A percentile compares a stretch with the other conserved stretches of the same genome.
phyloP scores from a whole-genome alignment of 2,329 filamentous ascomycete genomes.

The Alternaria solani region DNA sequence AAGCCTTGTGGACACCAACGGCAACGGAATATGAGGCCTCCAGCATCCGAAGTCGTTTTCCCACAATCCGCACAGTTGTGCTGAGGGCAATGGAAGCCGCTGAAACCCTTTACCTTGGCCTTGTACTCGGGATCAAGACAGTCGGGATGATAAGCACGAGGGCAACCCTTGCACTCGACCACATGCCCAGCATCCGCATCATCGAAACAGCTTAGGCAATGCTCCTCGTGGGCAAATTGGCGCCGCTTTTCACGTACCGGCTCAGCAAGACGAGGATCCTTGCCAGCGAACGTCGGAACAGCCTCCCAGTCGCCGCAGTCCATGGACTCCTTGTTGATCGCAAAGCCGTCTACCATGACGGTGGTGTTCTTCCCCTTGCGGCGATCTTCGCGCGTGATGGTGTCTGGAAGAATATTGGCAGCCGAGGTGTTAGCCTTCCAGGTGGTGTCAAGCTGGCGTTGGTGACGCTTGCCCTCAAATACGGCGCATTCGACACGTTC shows the following conservation, averaged over 20 bases:
- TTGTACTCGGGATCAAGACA: conserved; percentile 58
- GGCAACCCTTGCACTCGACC: conserved; percentile 61
- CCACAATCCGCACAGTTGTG: conserved; percentile 64
- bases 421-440: conserved; percentile 33
- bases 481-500: conserved; percentile 66
- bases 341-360: conserved; percentile 64
- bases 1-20: conserved; percentile 64
- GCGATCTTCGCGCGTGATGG: conserved; percentile 57
- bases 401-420: conserved; percentile 49
- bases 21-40: conserved; percentile 62
- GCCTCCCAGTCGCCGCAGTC: conserved; percentile 64
- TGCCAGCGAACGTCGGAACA: conserved; percentile 64
- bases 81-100: conserved; percentile 63
- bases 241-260: conserved; percentile 59
- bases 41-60: conserved; percentile 60
- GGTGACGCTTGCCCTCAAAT: conserved; percentile 64
- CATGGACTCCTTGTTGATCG: conserved; percentile 65
- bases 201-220: conserved; percentile 61
- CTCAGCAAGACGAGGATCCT: conserved; percentile 62
- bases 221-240: conserved; percentile 57
- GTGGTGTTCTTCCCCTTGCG: conserved; percentile 66
- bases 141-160: conserved; percentile 61
- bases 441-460: conserved; percentile 48
- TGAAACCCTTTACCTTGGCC: conserved; percentile 53
- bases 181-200: conserved; percentile 57